Base-by-base conservation (phyloP, 2,329 filamentous ascomycete genomes). In the Blastomyces emzantsi region DNA sequence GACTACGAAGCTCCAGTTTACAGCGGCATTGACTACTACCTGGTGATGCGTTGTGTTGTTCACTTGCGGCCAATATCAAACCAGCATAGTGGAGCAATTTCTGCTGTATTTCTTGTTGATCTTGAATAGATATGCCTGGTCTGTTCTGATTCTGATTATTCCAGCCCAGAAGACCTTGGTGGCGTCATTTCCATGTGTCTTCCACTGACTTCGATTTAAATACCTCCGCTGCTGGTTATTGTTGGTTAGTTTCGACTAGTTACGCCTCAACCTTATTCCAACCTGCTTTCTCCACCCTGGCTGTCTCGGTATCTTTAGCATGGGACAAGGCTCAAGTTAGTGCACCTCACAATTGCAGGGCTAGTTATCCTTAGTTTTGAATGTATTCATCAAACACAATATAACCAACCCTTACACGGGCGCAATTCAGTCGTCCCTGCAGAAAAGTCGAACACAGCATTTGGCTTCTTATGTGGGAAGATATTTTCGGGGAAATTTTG, bases 261-360 rank as follows among this genome's bases (percentile, higher is more conserved):
- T 28, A 30, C 49, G 49, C 49, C 49, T 52, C 49, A 52, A 52
- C 49, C 49, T 52, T 52, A 52, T 28, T 52, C 49, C 49, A 52
- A 52, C 49, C 49, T 52, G 49, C 13, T 5, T 52, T 52, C 49
- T 52, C 49, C 49, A 52, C 49, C 25, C 13, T 52, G 13, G 13
- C 22, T 8, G 8, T 36, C 8, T 28, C 13, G 22, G 25, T 51
- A 15, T 51, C 13, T 52, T 13, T 28, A 51, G 45, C 45, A 25
- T 28, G 49, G 13, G 49, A 51, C 49, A 51, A 25, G 49, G 49
- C 49, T 51, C 25, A 51, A 28, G 45, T 43, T 43, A 15, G 41
- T 5, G 22, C 15, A 51, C 15, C 15, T 28, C 22, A 28, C 22
- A 0, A 28, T 25, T 25, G 7, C 45, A 49, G 45, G 45, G 45